These are phyloP conservation scores for Blastobotrys petasosporus DNA, from an alignment of 1,139 yeast genomes.

Conservation along the genomic window DNA sequence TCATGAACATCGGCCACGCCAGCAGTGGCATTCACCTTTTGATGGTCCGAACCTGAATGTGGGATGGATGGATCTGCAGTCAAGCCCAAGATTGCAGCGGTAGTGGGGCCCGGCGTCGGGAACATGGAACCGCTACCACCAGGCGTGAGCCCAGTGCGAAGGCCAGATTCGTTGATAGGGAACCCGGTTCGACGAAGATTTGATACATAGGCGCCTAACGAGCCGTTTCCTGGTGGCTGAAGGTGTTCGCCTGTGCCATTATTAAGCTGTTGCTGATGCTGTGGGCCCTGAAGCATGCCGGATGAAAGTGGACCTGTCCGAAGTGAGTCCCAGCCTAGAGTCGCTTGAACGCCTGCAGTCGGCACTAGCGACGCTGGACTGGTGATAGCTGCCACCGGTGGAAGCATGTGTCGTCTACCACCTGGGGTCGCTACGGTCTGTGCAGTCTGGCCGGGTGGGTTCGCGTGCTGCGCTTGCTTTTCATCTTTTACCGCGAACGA, in stretches of 20 bases:
- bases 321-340: slow-evolving; percentile 25
- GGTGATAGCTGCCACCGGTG: slow-evolving; percentile 34
- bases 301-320: slow-evolving; percentile 33
- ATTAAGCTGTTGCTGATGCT: slow-evolving; percentile 6
- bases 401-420: slow-evolving; percentile 30
- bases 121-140: slow-evolving; percentile 34
- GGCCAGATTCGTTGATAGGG: slow-evolving; percentile 23
- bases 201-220: slow-evolving; percentile 19
- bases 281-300: slow-evolving; percentile 32
- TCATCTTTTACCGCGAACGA: slow-evolving; percentile 67
- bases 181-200: slow-evolving; percentile 9
- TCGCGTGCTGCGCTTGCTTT: slow-evolving; percentile 17
- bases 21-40: too few relatives aligned
- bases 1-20: too few relatives aligned
- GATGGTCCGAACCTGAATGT: too few relatives aligned
- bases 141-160: slow-evolving; percentile 36
- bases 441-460: slow-evolving; percentile 16
- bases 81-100: slow-evolving; percentile 34
- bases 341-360: slow-evolving; percentile 13
- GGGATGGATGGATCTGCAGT: slow-evolving; percentile 11
- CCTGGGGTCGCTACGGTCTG: slow-evolving; percentile 28
- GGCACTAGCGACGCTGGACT: slow-evolving; percentile 31
- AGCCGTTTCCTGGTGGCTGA: slow-evolving; percentile 9
- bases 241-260: background rate
- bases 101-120: slow-evolving; percentile 36